Evolutionary conservation across 2,329 filamentous ascomycete species (phyloP), one percentile per base, ranked within the genome.

Genomic region (Fusarium avenaceum): DNA sequence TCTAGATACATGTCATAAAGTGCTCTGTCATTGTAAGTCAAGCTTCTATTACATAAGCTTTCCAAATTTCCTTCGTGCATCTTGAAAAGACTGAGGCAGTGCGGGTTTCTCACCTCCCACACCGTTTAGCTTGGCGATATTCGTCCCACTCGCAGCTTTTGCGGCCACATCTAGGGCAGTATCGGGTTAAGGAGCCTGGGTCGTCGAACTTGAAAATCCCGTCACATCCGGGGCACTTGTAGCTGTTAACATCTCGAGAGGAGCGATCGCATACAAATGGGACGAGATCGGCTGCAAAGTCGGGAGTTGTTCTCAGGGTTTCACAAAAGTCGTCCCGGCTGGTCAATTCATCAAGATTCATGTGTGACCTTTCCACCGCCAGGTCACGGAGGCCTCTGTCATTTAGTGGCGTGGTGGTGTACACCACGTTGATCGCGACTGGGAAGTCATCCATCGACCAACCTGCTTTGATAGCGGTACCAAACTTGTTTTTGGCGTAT

Each of bases 361-460:
- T 4, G 2, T 8, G 4, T 6, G 33, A 14, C 0, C 30, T 48
- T 17, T 63, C 39, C 1, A 63, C 8, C 4, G 24, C 14, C 4
- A 55, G 17, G 17, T 59, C 59, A 4, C 63, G 59, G 17, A 65
- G 53, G 2, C 59, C 58, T 13, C 63, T 17, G 8, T 65, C 63
- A 8, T 33, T 30, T 1, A 2, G 13, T 2, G 53, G 62, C 0
- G 58, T 54, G 1, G 58, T 43, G 0, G 20, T 30, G 11, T 63
- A 65, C 6, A 46, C 48, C 0, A 51, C 19, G 4, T 26, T 20
- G 5, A 65, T 28, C 3, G 48, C 52, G 1, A 24, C 5, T 0
- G 48, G 52, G 10, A 63, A 65, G 15, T 63, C 58, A 2, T 63
- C 62, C 43, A 14, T 56, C 0, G 3, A 14, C 57, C 62, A 63